These are phyloP conservation scores for Ceratobasidium sp. DNA, from an alignment of 1,284 basidiomycete genomes.

Conservation along the genomic window DNA sequence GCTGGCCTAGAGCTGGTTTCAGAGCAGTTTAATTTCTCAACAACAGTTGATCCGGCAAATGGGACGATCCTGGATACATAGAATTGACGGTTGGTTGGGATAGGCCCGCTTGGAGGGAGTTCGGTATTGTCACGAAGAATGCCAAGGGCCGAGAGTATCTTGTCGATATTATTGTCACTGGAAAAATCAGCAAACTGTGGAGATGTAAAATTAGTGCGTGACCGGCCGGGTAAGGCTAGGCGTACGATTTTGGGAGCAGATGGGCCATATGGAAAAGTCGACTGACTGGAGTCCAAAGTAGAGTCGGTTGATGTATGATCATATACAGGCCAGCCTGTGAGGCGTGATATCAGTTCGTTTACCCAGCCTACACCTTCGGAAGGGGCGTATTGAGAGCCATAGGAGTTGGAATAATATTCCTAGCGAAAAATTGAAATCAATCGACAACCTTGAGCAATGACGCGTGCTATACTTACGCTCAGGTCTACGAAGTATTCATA, in stretches of 20 bases:
- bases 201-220: background rate
- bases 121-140: conserved; percentile 32
- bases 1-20: background rate
- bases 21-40: conserved; percentile 42
- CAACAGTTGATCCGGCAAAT: conserved; percentile 44
- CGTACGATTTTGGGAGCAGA: conserved; percentile 33
- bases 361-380: conserved; percentile 51
- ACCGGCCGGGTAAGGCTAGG: background rate
- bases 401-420: conserved; percentile 40
- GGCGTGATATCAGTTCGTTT: conserved; percentile 54
- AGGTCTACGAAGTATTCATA: conserved; percentile 78
- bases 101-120: conserved; percentile 24
- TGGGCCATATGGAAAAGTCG: conserved; percentile 51
- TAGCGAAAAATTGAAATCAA: background rate
- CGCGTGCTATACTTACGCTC: conserved; percentile 58
- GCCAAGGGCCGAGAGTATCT: conserved; percentile 48
- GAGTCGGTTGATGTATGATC: conserved; percentile 52
- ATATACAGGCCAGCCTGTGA: conserved; percentile 48
- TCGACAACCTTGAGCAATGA: background rate
- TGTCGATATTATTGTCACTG: conserved; percentile 54
- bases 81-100: conserved; percentile 15
- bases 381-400: conserved; percentile 7
- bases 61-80: conserved; percentile 42
- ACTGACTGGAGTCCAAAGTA: conserved; percentile 50
- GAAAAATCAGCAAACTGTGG: conserved; percentile 49